Conservation (phyloP, 129 eudicot species). For the Deinandra increscens region DNA sequence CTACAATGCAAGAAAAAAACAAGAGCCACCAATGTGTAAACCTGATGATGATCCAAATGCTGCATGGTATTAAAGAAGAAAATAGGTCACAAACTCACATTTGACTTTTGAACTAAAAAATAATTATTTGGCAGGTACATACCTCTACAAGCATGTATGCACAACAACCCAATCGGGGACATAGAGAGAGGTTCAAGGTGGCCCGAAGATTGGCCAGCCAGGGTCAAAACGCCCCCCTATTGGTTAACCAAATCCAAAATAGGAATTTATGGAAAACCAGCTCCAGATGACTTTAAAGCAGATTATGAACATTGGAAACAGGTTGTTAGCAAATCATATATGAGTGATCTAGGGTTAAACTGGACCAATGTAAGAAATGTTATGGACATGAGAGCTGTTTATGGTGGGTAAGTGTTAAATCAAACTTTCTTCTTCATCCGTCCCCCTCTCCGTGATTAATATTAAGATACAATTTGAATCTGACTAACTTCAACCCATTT, state of each 20-base stretch:
- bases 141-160: slow-evolving; percentile 83
- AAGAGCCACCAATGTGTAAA: slow-evolving; percentile 73
- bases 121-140: slow-evolving; percentile 54
- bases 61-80: slow-evolving; percentile 53
- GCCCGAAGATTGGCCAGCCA: slow-evolving; percentile 78
- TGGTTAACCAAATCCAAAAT: slow-evolving; percentile 69
- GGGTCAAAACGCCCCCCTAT: slow-evolving; percentile 58
- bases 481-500: neutral
- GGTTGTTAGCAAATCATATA: slow-evolving; percentile 57
- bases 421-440: neutral
- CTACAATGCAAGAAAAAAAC: slow-evolving; percentile 58
- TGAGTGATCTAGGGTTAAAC: slow-evolving; percentile 63
- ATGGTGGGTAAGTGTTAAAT: slow-evolving; percentile 67
- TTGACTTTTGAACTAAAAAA: neutral
- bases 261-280: slow-evolving; percentile 86
- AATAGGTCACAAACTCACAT: neutral
- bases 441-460: neutral
- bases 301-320: slow-evolving; percentile 76
- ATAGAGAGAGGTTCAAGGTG: slow-evolving; percentile 67
- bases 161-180: slow-evolving; percentile 49
- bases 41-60: slow-evolving; percentile 87
- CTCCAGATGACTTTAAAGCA: slow-evolving; percentile 65
- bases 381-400: slow-evolving; percentile 95
- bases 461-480: neutral
- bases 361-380: slow-evolving; percentile 80